A percentile compares a stretch with the other conserved stretches of the same genome.
Conservation (phyloP, 495 filamentous ascomycete species). For the Penicillium macrosclerotiorum region DNA sequence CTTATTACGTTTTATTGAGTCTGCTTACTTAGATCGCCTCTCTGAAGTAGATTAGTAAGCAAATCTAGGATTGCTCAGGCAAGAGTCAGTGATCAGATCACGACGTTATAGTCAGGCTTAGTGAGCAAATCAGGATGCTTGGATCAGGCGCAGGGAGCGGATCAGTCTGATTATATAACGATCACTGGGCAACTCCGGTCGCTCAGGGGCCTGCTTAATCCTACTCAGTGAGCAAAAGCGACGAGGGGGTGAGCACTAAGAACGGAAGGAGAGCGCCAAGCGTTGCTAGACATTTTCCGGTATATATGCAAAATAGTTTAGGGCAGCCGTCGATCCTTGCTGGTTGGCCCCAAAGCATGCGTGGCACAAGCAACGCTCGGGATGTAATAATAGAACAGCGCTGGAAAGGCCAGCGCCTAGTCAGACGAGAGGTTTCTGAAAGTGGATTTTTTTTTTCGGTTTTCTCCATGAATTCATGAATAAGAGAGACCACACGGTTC, state of each 20-base stretch:
- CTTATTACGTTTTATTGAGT: no score
- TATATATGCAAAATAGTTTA: neutral
- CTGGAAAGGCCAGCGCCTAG: neutral
- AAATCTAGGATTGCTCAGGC: no score
- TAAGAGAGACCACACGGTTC: no score
- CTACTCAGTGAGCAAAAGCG: slow-evolving; percentile 5
- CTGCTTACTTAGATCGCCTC: no score
- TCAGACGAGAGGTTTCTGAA: neutral
- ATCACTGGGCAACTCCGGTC: neutral
- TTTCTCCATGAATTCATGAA: no score
- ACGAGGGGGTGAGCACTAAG: slow-evolving; percentile 5
- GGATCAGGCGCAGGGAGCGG: no score
- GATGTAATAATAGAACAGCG: slow-evolving; percentile 14
- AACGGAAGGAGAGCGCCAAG: slow-evolving; percentile 1
- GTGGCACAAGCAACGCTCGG: slow-evolving; percentile 1
- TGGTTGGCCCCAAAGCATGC: slow-evolving; percentile 9
- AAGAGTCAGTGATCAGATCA: no score
- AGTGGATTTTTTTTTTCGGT: no score
- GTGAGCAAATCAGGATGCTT: no score
- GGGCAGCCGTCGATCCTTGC: slow-evolving; percentile 3
- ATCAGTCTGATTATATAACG: no score
- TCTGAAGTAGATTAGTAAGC: no score
- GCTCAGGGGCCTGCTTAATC: slow-evolving; percentile 1
- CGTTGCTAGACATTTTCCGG: neutral
- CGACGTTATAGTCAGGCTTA: no score